A percentile compares a stretch with the other conserved stretches of the same genome.
Evolutionary conservation across 2,329 filamentous ascomycete genomes (phyloP).

Genomic region (Aspergillus piperis): DNA sequence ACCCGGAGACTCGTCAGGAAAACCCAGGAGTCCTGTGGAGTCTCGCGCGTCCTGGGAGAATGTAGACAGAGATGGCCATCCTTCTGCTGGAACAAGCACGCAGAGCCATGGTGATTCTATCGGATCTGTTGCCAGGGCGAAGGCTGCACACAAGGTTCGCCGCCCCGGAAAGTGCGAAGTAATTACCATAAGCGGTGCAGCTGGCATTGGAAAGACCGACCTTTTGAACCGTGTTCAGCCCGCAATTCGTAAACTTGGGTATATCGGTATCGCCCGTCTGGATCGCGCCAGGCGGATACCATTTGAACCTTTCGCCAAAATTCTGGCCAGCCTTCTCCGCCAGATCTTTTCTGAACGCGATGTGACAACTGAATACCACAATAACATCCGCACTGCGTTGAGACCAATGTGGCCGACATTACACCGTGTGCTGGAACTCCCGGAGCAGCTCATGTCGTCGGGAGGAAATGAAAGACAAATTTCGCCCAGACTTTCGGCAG

Average conservation of each 20-base stretch:
- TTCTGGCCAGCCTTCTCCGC: constrained; percentile 63
- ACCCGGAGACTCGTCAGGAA: constrained; percentile 25
- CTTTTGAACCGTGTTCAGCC: constrained; percentile 61
- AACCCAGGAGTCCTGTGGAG: constrained; percentile 41
- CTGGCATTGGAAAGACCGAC: constrained; percentile 63
- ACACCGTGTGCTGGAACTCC: constrained; percentile 60
- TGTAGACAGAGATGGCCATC: constrained; percentile 42
- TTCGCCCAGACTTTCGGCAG: constrained; percentile 30
- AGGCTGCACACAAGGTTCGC: constrained; percentile 51
- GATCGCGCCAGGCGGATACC: constrained; percentile 61
- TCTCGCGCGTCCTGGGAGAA: constrained; percentile 39
- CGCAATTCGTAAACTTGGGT: constrained; percentile 59
- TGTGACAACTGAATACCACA: constrained; percentile 62
- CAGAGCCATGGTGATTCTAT: constrained; percentile 36
- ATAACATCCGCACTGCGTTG: constrained; percentile 57
- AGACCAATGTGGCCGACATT: constrained; percentile 60
- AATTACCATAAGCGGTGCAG: constrained; percentile 57
- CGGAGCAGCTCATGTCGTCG: constrained; percentile 62
- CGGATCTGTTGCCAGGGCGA: constrained; percentile 37
- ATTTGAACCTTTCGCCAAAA: constrained; percentile 62
- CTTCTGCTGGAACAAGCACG: constrained; percentile 33
- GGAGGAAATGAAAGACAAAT: constrained; percentile 38
- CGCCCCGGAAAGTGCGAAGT: constrained; percentile 61
- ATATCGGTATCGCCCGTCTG: constrained; percentile 62
- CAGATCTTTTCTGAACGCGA: constrained; percentile 68